Conservation (phyloP, 2,329 filamentous ascomycete species). For the Saccharata proteae region DNA sequence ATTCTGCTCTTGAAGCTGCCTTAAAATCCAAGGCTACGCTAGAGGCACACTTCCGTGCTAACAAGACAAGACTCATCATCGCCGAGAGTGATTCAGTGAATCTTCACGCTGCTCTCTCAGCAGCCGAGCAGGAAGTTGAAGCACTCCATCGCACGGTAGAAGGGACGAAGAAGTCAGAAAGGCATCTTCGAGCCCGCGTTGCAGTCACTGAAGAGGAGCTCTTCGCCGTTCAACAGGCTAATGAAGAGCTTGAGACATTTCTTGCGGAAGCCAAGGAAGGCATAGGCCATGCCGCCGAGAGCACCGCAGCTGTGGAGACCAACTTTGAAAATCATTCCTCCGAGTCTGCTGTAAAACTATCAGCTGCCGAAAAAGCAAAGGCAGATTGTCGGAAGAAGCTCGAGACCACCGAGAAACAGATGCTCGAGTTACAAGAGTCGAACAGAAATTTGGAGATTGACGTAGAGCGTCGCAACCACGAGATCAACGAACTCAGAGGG, state of each 20-base stretch:
- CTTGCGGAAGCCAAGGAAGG: constrained; percentile 20
- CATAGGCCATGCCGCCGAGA: constrained; percentile 19
- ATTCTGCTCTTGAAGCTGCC: constrained; percentile 12
- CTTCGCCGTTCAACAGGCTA: constrained; percentile 16
- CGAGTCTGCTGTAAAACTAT: constrained; percentile 19
- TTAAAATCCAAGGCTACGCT: constrained; percentile 12
- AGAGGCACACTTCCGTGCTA: constrained; percentile 13
- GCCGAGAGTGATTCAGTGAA: constrained; percentile 14
- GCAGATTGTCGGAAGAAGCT: constrained; percentile 21
- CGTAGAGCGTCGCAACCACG: constrained; percentile 18
- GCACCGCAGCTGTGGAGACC: constrained; percentile 14
- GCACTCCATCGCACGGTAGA: constrained; percentile 16
- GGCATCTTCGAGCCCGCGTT: constrained; percentile 17
- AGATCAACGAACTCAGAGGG: constrained; percentile 15
- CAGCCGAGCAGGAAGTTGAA: constrained; percentile 18
- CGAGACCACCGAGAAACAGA: constrained; percentile 16
- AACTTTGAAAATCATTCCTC: constrained; percentile 14
- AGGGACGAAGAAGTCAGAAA: constrained; percentile 18
- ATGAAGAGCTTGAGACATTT: constrained; percentile 20
- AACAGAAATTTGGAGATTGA: constrained; percentile 13
- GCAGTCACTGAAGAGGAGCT: constrained; percentile 21
- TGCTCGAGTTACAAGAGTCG: constrained; percentile 4
- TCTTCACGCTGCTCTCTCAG: constrained; percentile 14
- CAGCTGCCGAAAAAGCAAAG: constrained; percentile 16
- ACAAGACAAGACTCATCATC: constrained; percentile 15